Percentiles rank a stretch among this genome's conserved stretches.
These are phyloP conservation scores for Podila verticillata DNA, from an alignment of 192 early-diverging fungal species.

Conservation along the genomic window DNA sequence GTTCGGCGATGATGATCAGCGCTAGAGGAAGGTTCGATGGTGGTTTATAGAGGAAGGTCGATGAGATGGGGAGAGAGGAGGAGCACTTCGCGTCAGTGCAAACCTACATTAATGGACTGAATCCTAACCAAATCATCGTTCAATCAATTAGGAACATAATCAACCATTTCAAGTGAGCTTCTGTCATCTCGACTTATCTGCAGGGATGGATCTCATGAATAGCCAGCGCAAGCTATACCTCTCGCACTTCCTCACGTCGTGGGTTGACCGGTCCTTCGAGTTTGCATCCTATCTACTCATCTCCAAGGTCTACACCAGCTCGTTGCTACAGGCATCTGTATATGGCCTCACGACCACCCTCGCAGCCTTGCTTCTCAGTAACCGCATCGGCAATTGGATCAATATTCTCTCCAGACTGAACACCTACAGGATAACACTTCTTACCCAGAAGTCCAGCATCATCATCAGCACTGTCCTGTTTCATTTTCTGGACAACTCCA, in stretches of 20 bases:
- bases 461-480: slow-evolving; percentile 26
- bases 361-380: slow-evolving; percentile 18
- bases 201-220: too few species aligned
- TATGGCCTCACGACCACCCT: slow-evolving; percentile 42
- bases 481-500: slow-evolving; percentile 3
- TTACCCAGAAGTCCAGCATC: slow-evolving; percentile 25
- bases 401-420: slow-evolving; percentile 30
- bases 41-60: too few species aligned
- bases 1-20: too few species aligned
- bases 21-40: too few species aligned
- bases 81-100: too few species aligned
- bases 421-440: slow-evolving; percentile 16
- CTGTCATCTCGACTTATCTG: too few species aligned
- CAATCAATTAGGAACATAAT: too few species aligned
- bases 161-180: too few species aligned
- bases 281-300: slow-evolving; percentile 37
- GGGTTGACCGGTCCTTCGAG: slow-evolving; percentile 36
- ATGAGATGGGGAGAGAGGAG: too few species aligned
- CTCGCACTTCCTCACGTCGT: slow-evolving; percentile 5
- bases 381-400: slow-evolving; percentile 40
- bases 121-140: too few species aligned
- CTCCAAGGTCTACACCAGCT: slow-evolving; percentile 18
- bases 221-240: slow-evolving; percentile 9
- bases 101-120: too few species aligned
- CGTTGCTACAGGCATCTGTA: slow-evolving; percentile 21